Evolutionary conservation across 768 basidiomycete species (phyloP), one percentile per base, ranked within the genome.

Genomic region (Favolaschia claudopus): DNA sequence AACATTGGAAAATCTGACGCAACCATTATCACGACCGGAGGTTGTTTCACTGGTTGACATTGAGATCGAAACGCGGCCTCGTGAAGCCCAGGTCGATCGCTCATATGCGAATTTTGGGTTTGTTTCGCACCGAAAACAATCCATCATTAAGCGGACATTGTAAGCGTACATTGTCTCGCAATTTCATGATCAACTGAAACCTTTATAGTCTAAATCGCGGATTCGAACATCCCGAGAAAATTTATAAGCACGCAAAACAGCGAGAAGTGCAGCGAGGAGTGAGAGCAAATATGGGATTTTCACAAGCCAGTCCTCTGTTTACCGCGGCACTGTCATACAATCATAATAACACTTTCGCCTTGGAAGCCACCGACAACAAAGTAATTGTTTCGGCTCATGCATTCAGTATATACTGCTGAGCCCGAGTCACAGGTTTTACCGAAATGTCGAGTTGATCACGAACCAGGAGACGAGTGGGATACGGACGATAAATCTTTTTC

Each of bases 21-120:
- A 42, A 7, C 47, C 55, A 6, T 17, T 57, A 6, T 34, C 47
- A 8, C 55, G 46, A 5, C 46, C 55, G 0, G 46, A 57, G 15
- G 13, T 57, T 4, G 7, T 57, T 22, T 48, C 55, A n/a, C 29
- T 31, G 12, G 47, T 57, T 2, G 55, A 57, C 31, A 32, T 57
- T 14, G 37, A 49, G 31, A 47, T 57, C 9, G 55, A 49, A 42
- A 15, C 24, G 7, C 38, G 31, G 1, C 47, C 46, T 27, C 9
- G 22, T 12, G 32, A 57, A 24, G 32, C 49, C 25, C 29, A 24
- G 3, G 2, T 49, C 3, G 55, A 57, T 43, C 55, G 55, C 4
- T 57, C 55, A 20, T 57, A 57, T 20, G 43, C 46, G 38, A 57
- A 57, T 43, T 31, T 57, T 22, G 55, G 55, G 1, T 49, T 57